Conservation (phyloP, 192 early-diverging fungal species). For the Umbelopsis sp. region DNA sequence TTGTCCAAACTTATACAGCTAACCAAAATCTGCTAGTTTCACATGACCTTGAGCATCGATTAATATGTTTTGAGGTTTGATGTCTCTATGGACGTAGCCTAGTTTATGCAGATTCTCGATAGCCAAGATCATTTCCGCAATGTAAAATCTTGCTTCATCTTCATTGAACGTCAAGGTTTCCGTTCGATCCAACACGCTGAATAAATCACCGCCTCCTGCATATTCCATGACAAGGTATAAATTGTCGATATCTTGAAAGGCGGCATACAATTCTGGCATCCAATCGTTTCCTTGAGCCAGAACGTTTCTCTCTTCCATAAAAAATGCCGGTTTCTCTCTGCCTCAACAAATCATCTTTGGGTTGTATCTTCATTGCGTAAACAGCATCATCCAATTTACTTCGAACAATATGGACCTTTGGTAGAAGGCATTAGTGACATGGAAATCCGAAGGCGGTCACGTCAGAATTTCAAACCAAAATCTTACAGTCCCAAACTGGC, state of each 20-base stretch:
- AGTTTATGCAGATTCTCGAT: conserved; percentile 82
- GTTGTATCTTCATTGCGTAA: conserved; percentile 83
- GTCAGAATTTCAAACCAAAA: not conserved
- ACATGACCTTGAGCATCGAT: conserved; percentile 62
- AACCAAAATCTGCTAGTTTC: conserved; percentile 70
- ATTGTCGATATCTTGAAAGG: conserved; percentile 85
- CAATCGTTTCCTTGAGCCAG: conserved; percentile 69
- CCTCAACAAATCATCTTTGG: conserved; percentile 70
- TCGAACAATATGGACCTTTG: conserved; percentile 78
- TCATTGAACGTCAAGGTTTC: conserved; percentile 74
- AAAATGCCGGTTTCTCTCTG: conserved; percentile 79
- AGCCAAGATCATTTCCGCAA: conserved; percentile 83
- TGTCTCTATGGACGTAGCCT: conserved; percentile 87
- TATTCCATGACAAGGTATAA: conserved; percentile 99
- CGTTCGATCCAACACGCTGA: conserved; percentile 89
- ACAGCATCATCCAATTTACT: conserved; percentile 66
- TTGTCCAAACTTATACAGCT: conserved; percentile 71
- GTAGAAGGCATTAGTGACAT: not conserved
- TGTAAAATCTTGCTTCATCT: conserved; percentile 80
- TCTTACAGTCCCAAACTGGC: conserved; percentile 69
- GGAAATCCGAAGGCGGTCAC: not conserved
- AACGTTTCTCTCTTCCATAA: conserved; percentile 84
- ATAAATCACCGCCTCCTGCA: conserved; percentile 92
- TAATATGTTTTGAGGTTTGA: conserved; percentile 68
- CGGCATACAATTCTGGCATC: conserved; percentile 69